A percentile compares a stretch with the other conserved stretches of the same genome.
These are phyloP conservation scores for Trichoderma oligosporum DNA, from an alignment of 2,329 filamentous ascomycete species.

Conservation along the genomic window DNA sequence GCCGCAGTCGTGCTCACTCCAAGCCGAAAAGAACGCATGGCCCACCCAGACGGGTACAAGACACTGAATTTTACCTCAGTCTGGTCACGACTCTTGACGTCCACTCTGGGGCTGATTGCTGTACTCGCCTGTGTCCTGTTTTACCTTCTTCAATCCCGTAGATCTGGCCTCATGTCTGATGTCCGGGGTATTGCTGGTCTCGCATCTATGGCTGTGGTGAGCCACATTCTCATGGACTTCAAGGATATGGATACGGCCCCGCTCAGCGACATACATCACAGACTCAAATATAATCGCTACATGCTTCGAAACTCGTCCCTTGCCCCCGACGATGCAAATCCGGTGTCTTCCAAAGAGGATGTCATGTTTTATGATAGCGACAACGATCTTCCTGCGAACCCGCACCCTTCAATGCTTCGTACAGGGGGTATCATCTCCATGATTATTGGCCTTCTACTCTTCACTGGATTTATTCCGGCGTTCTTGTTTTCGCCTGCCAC, in stretches of 20 bases:
- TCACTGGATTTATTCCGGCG: constrained; percentile 55
- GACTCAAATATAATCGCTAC: constrained; percentile 63
- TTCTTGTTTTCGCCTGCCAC: constrained; percentile 58
- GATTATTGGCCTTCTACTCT: constrained; percentile 53
- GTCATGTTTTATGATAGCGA: constrained; percentile 48
- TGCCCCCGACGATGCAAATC: constrained; percentile 57
- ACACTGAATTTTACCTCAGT: constrained; percentile 51
- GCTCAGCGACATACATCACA: constrained; percentile 63
- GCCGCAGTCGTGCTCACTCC: constrained; percentile 58
- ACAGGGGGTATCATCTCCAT: constrained; percentile 57
- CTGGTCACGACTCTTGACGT: constrained; percentile 61
- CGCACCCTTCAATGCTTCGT: constrained; percentile 67
- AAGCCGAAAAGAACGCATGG: constrained; percentile 42
- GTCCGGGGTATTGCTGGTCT: constrained; percentile 71
- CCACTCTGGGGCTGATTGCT: constrained; percentile 54
- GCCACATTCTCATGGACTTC: constrained; percentile 71
- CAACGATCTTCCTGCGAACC: constrained; percentile 53
- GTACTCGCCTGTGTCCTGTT: constrained; percentile 55
- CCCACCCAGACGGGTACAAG: constrained; percentile 45
- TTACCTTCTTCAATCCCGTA: constrained; percentile 57
- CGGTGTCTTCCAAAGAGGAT: constrained; percentile 38
- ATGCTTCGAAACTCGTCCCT: constrained; percentile 67
- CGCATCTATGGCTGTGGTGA: constrained; percentile 70
- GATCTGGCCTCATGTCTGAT: constrained; percentile 63
- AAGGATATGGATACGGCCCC: constrained; percentile 65